Percentiles rank a stretch among this genome's conserved stretches.
These are phyloP conservation scores for Claviceps fusiformis DNA, from an alignment of 2,329 filamentous ascomycete species.

Conservation along the genomic window DNA sequence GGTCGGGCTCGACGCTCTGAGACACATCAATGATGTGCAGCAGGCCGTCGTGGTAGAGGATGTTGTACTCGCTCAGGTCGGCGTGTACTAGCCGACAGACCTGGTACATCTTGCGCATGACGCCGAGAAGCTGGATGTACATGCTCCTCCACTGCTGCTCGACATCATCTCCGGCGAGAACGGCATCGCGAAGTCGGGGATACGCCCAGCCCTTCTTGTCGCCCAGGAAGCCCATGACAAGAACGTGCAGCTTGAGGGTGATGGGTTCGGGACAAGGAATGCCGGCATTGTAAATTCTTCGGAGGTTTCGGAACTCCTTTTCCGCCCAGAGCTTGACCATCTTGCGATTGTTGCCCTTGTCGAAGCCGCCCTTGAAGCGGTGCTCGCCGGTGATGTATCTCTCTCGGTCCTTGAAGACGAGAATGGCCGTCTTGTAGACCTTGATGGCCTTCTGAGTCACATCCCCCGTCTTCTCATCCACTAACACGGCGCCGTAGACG, in stretches of 20 bases:
- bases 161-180: conserved; percentile 52
- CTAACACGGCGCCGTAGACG: conserved; percentile 77
- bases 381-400: conserved; percentile 93
- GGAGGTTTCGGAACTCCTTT: conserved; percentile 92
- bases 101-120: conserved; percentile 91
- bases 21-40: conserved; percentile 96
- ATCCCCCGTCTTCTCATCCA: conserved; percentile 37
- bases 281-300: conserved; percentile 66
- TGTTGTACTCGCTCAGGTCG: conserved; percentile 96
- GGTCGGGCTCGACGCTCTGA: conserved; percentile 93
- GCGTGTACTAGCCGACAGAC: conserved; percentile 85
- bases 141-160: conserved; percentile 62
- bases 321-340: conserved; percentile 99
- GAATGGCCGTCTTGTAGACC: conserved; percentile 95
- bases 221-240: conserved; percentile 89
- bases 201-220: conserved; percentile 78
- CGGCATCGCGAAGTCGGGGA: conserved; percentile 78
- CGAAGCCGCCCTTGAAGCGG: conserved; percentile 78
- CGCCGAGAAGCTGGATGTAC: conserved; percentile 70
- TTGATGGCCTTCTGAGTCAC: conserved; percentile 78
- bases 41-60: conserved; percentile 70
- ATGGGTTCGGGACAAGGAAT: conserved; percentile 88
- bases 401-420: conserved; percentile 96
- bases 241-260: conserved; percentile 79
- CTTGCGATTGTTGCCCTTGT: conserved; percentile 86